A percentile compares a stretch with the other conserved stretches of the same genome.
Conservation (phyloP, 768 basidiomycete genomes). For the Hydnomerulius pinastri region DNA sequence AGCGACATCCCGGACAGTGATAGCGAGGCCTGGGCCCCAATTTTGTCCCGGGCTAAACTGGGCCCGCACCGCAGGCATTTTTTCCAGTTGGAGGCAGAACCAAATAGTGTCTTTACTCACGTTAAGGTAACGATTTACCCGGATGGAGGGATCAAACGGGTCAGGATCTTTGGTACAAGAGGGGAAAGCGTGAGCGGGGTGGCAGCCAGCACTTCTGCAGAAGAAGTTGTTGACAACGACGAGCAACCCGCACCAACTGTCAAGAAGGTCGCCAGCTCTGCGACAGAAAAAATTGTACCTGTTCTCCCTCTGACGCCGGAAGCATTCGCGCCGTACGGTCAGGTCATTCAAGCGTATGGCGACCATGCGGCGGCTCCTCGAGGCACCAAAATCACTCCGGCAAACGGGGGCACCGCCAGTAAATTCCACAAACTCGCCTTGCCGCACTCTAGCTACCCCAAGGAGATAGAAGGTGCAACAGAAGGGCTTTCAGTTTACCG, state of each 20-base stretch:
- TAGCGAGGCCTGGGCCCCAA: conserved; percentile 60
- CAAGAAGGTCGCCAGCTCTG: conserved; percentile 1
- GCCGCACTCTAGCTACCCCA: conserved; percentile 67
- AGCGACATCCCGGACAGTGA: conserved; percentile 40
- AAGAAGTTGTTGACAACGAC: conserved; percentile 1
- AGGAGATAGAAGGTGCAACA: conserved; percentile 53
- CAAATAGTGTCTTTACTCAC: conserved; percentile 69
- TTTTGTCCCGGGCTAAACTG: conserved; percentile 77
- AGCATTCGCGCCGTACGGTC: conserved; percentile 85
- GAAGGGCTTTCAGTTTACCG: conserved; percentile 83
- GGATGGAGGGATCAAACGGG: conserved; percentile 92
- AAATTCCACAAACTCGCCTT: conserved; percentile 92
- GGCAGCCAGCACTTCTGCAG: conserved; percentile 11
- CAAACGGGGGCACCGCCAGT: conserved; percentile 86
- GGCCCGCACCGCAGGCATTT: conserved; percentile 90
- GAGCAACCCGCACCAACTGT: not conserved
- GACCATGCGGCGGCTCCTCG: conserved; percentile 68
- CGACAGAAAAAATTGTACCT: conserved; percentile 39
- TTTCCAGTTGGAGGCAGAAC: conserved; percentile 76
- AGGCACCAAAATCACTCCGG: conserved; percentile 70
- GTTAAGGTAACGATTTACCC: conserved; percentile 88
- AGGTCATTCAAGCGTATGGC: conserved; percentile 87
- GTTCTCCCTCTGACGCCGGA: conserved; percentile 77
- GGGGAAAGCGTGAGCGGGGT: conserved; percentile 26
- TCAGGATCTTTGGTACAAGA: conserved; percentile 77